Evolutionary conservation across 2,329 filamentous ascomycete genomes (phyloP).

Genomic region (Xylaria polymorpha): DNA sequence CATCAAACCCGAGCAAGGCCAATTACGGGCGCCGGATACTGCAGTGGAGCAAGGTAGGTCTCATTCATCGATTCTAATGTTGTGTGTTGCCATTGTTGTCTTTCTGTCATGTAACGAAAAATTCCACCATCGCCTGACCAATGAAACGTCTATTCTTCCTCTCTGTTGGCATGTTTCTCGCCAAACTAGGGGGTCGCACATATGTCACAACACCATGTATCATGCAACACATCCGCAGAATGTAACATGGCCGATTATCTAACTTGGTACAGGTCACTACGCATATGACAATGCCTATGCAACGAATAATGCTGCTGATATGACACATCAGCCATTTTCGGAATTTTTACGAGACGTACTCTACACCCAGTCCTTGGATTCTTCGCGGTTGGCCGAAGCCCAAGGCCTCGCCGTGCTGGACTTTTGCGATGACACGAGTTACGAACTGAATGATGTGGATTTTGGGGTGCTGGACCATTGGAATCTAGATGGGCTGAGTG

Average conservation of each 20-base stretch:
- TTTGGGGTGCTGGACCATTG: conserved; percentile 63
- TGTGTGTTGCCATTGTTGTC: background rate
- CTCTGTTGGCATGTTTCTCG: background rate
- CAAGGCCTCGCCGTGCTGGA: conserved; percentile 60
- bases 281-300: conserved; percentile 36
- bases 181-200: background rate
- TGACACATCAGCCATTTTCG: conserved; percentile 57
- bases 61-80: conserved; percentile 9
- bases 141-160: background rate
- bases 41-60: conserved; percentile 47
- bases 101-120: background rate
- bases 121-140: background rate
- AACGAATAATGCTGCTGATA: conserved; percentile 43
- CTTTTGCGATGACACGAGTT: conserved; percentile 61
- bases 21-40: conserved; percentile 52
- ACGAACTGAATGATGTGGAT: conserved; percentile 65
- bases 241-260: conserved; percentile 20
- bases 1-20: conserved; percentile 51
- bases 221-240: background rate
- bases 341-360: conserved; percentile 64
- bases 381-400: conserved; percentile 52
- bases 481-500: conserved; percentile 56
- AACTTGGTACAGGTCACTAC: conserved; percentile 33
- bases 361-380: conserved; percentile 58
- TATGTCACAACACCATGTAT: conserved; percentile 2